These are phyloP conservation scores for Cinnamomum micranthum DNA, from an alignment of 164 flowering plant species.

Conservation along the genomic window DNA sequence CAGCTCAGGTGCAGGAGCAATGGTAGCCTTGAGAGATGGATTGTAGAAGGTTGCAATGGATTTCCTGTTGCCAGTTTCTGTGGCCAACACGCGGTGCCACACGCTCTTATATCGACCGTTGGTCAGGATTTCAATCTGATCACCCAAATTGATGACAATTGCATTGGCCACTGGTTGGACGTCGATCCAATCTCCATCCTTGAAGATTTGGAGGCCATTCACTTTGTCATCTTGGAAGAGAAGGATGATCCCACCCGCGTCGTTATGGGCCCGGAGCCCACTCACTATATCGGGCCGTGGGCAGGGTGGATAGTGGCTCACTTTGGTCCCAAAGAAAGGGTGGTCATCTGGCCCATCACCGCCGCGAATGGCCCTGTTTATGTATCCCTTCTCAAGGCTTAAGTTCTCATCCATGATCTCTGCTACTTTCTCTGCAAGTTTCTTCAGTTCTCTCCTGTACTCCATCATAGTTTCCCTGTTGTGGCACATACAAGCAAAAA, in stretches of 20 bases:
- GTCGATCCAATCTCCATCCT: constrained; percentile 75
- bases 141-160: constrained; percentile 86
- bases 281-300: constrained; percentile 59
- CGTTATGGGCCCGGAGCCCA: constrained; percentile 88
- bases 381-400: constrained; percentile 67
- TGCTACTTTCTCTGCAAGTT: constrained; percentile 61
- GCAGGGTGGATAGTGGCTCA: constrained; percentile 91
- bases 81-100: constrained; percentile 69
- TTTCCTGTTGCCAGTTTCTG: constrained; percentile 52
- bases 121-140: constrained; percentile 87
- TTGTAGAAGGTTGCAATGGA: constrained; percentile 90
- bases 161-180: constrained; percentile 73
- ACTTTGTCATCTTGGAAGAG: constrained; percentile 85
- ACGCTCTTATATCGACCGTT: constrained; percentile 84
- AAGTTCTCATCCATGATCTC: constrained; percentile 86
- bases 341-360: constrained; percentile 25
- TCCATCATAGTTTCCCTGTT: constrained; percentile 81
- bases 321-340: constrained; percentile 86
- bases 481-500: background rate
- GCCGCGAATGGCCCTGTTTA: constrained; percentile 55
- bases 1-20: constrained; percentile 65
- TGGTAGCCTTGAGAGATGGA: constrained; percentile 66
- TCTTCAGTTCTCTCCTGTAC: constrained; percentile 67
- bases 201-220: constrained; percentile 71
- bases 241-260: constrained; percentile 86